Evolutionary conservation across 2,329 filamentous ascomycete species (phyloP).

Genomic region (Cordyceps farinosa): DNA sequence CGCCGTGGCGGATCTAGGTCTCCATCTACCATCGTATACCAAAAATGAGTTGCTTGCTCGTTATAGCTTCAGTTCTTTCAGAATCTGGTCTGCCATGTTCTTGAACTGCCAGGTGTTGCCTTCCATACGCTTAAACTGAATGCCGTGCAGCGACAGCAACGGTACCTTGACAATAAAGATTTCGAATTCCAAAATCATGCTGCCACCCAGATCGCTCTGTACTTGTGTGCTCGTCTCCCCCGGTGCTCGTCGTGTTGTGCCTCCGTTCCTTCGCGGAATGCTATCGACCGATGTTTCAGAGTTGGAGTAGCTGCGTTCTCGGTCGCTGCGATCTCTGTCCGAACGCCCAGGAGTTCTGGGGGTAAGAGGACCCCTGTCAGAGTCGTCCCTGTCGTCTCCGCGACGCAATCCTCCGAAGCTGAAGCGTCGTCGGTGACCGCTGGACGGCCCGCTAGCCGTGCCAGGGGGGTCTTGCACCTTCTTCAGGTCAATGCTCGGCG

Average conservation of each 20-base stretch:
- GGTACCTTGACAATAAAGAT: slow-evolving; percentile 98
- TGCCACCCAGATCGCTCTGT: slow-evolving; percentile 81
- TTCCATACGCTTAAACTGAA: slow-evolving; percentile 95
- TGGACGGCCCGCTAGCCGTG: slow-evolving; percentile 52
- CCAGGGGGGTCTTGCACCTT: slow-evolving; percentile 63
- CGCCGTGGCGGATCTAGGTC: background rate
- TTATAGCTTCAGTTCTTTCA: slow-evolving; percentile 78
- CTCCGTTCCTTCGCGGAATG: slow-evolving; percentile 51
- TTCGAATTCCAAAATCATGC: slow-evolving; percentile 84
- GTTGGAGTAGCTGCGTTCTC: slow-evolving; percentile 73
- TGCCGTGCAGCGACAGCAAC: slow-evolving; percentile 84
- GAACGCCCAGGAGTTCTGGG: slow-evolving; percentile 43
- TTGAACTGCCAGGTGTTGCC: slow-evolving; percentile 99
- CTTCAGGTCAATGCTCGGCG: slow-evolving; percentile 83
- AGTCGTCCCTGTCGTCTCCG: slow-evolving; percentile 61
- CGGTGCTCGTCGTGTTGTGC: slow-evolving; percentile 56
- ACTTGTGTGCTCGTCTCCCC: slow-evolving; percentile 92
- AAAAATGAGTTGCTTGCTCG: background rate
- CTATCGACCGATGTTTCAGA: slow-evolving; percentile 84
- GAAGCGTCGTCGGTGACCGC: slow-evolving; percentile 70
- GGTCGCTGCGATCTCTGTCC: slow-evolving; percentile 32
- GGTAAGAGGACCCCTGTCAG: slow-evolving; percentile 40
- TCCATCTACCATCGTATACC: slow-evolving; percentile 8
- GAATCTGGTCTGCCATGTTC: slow-evolving; percentile 94
- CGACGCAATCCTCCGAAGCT: slow-evolving; percentile 69